These are phyloP conservation scores for Globisporangium alternatum DNA, from an alignment of 352 stramenopile genomes.

Conservation along the genomic window DNA sequence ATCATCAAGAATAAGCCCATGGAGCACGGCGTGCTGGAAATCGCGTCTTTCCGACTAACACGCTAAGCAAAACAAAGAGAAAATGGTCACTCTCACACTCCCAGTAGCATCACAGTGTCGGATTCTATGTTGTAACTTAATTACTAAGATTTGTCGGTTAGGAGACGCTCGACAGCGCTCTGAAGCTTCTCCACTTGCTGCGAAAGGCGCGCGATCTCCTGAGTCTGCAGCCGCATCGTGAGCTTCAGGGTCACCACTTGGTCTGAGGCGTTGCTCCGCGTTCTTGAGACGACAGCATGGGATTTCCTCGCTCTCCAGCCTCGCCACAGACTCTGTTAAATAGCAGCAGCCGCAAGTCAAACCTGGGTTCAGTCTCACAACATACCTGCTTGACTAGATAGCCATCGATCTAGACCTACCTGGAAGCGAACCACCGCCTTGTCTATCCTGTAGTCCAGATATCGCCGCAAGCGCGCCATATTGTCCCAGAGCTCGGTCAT, in stretches of 20 bases:
- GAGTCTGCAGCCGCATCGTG: slow-evolving; percentile 22
- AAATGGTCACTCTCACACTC: background rate
- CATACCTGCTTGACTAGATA: too few relatives aligned
- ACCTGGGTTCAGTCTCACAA: background rate
- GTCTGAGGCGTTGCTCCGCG: background rate
- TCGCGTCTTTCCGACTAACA: slow-evolving; percentile 27
- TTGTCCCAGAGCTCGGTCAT: slow-evolving; percentile 28
- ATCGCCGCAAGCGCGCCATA: slow-evolving; percentile 12
- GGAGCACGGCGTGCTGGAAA: slow-evolving; percentile 62
- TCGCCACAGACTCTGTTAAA: slow-evolving; percentile 18
- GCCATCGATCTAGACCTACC: slow-evolving; percentile 8
- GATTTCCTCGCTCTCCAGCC: slow-evolving; percentile 4
- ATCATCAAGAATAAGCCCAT: slow-evolving; percentile 84
- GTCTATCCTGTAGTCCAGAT: slow-evolving; percentile 11
- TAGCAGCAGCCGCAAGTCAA: background rate
- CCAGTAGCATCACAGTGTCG: background rate
- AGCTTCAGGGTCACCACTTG: slow-evolving; percentile 16
- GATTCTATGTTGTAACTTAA: background rate
- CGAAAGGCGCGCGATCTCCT: slow-evolving; percentile 27
- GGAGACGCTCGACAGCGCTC: slow-evolving; percentile 17
- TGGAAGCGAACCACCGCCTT: slow-evolving; percentile 23
- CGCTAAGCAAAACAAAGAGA: background rate
- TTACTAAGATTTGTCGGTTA: slow-evolving; percentile 16
- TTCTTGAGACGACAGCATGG: background rate
- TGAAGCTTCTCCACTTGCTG: slow-evolving; percentile 28